These are phyloP conservation scores for Pestalotiopsis sp. DNA, from an alignment of 2,329 filamentous ascomycete species.

Conservation along the genomic window DNA sequence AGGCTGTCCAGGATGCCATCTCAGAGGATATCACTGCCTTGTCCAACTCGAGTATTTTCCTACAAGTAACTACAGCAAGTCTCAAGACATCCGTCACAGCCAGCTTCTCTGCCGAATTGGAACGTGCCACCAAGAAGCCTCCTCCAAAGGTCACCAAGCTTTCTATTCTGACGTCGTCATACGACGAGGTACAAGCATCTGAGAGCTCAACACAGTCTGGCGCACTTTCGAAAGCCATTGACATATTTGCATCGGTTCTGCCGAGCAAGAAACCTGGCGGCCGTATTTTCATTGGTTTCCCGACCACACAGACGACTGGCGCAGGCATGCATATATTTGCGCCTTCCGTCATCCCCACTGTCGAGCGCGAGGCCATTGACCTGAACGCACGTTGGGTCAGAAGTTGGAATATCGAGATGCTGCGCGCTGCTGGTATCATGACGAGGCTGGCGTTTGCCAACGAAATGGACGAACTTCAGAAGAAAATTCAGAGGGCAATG, in stretches of 20 bases:
- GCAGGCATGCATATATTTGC: conserved; percentile 93
- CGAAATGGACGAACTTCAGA: conserved; percentile 79
- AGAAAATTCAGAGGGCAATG: conserved; percentile 53
- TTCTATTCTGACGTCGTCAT: conserved; percentile 87
- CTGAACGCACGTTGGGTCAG: conserved; percentile 93
- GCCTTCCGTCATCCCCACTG: conserved; percentile 93
- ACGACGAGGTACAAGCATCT: conserved; percentile 75
- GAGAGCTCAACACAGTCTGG: conserved; percentile 50
- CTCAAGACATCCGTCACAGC: conserved; percentile 75
- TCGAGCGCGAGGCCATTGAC: conserved; percentile 95
- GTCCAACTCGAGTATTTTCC: conserved; percentile 79
- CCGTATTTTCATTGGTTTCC: conserved; percentile 95
- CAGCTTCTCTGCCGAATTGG: conserved; percentile 80
- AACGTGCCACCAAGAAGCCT: conserved; percentile 95
- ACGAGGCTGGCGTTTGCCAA: conserved; percentile 84
- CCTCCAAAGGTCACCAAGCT: conserved; percentile 86
- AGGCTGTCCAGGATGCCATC: conserved; percentile 61
- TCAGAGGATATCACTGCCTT: conserved; percentile 71
- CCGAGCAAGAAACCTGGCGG: conserved; percentile 82
- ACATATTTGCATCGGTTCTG: conserved; percentile 88
- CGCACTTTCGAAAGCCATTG: conserved; percentile 59
- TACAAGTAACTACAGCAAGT: conserved; percentile 82
- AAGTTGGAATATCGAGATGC: conserved; percentile 93
- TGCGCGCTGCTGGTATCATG: conserved; percentile 87
- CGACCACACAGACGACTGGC: conserved; percentile 95